Conservation (phyloP, 345 rosid species). For the Zanthoxylum bungeanum region DNA sequence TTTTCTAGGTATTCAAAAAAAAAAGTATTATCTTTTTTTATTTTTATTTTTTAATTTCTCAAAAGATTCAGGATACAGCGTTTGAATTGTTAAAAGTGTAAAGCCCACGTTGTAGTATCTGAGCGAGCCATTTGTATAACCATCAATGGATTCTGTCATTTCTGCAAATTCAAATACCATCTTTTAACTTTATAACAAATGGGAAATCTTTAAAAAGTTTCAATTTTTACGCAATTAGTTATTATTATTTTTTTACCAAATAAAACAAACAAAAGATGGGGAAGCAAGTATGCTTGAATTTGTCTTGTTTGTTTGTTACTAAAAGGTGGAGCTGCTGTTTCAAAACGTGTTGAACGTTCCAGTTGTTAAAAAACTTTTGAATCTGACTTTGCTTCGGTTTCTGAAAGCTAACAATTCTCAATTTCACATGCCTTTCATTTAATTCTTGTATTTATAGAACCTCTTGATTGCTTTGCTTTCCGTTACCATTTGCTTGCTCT, state of each 20-base stretch:
- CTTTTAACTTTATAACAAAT: neutral
- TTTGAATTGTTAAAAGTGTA: neutral
- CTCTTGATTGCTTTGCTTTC: neutral
- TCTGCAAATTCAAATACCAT: neutral
- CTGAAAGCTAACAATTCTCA: slow-evolving; percentile 21
- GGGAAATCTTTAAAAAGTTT: neutral
- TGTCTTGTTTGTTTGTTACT: slow-evolving; percentile 22
- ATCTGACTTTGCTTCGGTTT: slow-evolving; percentile 26
- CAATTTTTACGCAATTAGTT: no score
- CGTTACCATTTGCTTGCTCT: neutral
- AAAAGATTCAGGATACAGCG: neutral
- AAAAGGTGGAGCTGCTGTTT: slow-evolving; percentile 11
- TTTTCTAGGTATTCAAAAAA: no score
- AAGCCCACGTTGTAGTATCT: neutral
- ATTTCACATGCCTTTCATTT: neutral
- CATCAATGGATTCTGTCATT: neutral
- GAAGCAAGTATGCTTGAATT: neutral
- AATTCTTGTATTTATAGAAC: slow-evolving; percentile 14
- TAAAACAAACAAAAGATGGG: no score
- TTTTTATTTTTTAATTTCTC: no score
- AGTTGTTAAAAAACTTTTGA: neutral
- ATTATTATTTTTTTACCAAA: neutral
- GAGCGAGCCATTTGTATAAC: neutral
- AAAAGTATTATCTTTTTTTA: no score
- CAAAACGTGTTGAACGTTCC: slow-evolving; percentile 31